phyloP scores from a whole-genome alignment of 2,329 filamentous ascomycete genomes.

The Aspergillus udagawae region DNA sequence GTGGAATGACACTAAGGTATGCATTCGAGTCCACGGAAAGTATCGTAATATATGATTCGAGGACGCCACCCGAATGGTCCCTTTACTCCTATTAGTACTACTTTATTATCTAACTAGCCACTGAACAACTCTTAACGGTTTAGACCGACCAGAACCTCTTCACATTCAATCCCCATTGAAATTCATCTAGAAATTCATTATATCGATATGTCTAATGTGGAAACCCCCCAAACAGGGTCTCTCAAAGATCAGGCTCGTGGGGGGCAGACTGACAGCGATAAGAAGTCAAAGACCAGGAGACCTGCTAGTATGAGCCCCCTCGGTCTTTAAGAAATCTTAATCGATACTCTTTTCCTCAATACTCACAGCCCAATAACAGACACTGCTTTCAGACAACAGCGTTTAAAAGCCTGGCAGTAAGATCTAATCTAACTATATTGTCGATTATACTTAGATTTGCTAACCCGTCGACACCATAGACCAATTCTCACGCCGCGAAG shows the following conservation, averaged over 20 bases:
- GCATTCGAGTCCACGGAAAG: background rate
- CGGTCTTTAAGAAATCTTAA: background rate
- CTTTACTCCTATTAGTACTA: background rate
- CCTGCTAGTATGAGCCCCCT: slow-evolving; percentile 67
- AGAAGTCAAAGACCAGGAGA: slow-evolving; percentile 85
- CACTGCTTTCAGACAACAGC: slow-evolving; percentile 94
- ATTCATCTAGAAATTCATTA: background rate
- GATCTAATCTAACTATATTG: slow-evolving; percentile 35
- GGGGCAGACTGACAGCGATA: slow-evolving; percentile 47
- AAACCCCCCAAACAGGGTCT: slow-evolving; percentile 39
- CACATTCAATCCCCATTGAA: background rate
- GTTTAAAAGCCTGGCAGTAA: slow-evolving; percentile 97
- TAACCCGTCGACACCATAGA: slow-evolving; percentile 44
- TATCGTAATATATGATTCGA: background rate
- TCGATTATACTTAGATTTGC: background rate
- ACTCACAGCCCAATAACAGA: slow-evolving; percentile 51
- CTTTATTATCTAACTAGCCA: background rate
- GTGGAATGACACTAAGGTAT: background rate
- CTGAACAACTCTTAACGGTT: background rate
- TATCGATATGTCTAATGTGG: slow-evolving; percentile 40
- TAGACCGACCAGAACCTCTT: background rate
- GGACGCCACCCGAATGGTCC: background rate
- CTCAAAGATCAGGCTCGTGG: slow-evolving; percentile 43
- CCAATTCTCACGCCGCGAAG: slow-evolving; percentile 95
- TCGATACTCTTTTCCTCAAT: slow-evolving; percentile 10